Base-by-base conservation (phyloP, 2,329 filamentous ascomycete species). In the Trichoderma sp. region DNA sequence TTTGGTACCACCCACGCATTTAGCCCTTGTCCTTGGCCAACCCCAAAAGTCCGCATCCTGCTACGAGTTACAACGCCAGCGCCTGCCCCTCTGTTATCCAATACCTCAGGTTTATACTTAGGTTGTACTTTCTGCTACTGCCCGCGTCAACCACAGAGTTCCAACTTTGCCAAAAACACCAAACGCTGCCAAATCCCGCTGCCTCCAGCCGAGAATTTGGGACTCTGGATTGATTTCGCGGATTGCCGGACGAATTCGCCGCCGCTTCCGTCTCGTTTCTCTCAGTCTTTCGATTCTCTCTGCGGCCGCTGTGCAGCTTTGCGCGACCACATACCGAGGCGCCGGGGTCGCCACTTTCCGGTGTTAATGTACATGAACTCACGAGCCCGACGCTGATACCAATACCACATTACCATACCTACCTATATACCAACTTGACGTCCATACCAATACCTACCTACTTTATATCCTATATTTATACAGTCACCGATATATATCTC, bases 11-110 rank as follows among this genome's bases (percentile, higher is more conserved):
- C 56, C 68, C 59, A 63, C 41, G 68, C 50, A 59, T 59, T 41
- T 27, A 9, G 38, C 27, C 66, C 59, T 35, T 53, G 65, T 60
- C 74, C 74, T 73, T 50, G 60, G 74, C 74, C 73, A 64, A 68
- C 66, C 66, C 73, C 73, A 71, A 75, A 75, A 75, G 73, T 75
- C 73, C 71, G 71, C 71, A 14, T 74, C 53, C 59, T 71, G 41
- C 66, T 63, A 59, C 59, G 33, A 21, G 18, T 56, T 45, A 56
- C 33, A 27, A 71, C 60, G 24, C 45, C 33, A 33, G 35, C 60
- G 24, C 45, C 74, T 75, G 74, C 74, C 74, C 74, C 74, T 75
- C 74, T 75, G 60, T 45, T 60, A 31, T 63, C 60, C n/a, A 63
- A 35, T 35, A 33, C 31, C 60, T 63, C 41, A 45, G 41, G 41